phyloP scores from a whole-genome alignment of 495 filamentous ascomycete species.

The Barbatosphaeria neglecta region DNA sequence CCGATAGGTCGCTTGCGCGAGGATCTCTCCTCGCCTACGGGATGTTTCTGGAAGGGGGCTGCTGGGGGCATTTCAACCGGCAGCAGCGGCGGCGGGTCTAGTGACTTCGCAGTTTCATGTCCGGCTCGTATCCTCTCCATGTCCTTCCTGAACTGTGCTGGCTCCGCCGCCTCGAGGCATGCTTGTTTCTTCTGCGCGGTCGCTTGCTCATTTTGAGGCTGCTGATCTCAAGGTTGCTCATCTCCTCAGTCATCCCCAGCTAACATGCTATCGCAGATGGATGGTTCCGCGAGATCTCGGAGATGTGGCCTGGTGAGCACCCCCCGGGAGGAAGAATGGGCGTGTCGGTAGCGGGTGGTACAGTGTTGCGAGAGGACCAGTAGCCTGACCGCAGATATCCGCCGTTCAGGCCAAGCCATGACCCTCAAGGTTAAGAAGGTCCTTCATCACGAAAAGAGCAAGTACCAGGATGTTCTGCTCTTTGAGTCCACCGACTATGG shows the following conservation, averaged over 20 bases:
- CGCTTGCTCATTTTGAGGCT: background rate
- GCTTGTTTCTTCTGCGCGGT: no score
- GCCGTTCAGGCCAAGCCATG: slow-evolving; percentile 73
- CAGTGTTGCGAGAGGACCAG: no score
- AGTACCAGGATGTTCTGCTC: slow-evolving; percentile 97
- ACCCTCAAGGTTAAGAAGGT: slow-evolving; percentile 95
- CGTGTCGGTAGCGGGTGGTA: no score
- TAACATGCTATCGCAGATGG: slow-evolving; percentile 54
- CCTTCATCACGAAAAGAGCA: slow-evolving; percentile 95
- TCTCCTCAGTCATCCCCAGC: background rate
- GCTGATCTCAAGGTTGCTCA: background rate
- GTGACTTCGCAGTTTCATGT: background rate
- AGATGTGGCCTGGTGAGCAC: slow-evolving; percentile 81
- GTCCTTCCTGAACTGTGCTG: no score
- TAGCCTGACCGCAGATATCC: slow-evolving; percentile 1
- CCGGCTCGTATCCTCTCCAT: background rate
- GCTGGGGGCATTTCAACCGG: background rate
- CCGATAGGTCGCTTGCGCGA: background rate
- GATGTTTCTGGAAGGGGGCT: no score
- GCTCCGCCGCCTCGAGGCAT: no score
- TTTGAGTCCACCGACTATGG: slow-evolving; percentile 96
- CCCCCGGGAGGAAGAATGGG: background rate
- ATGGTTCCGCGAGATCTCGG: slow-evolving; percentile 96
- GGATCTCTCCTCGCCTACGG: no score
- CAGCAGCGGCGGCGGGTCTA: no score